Evolutionary conservation across 2,329 filamentous ascomycete genomes (phyloP), one percentile per base, ranked within the genome.

Genomic region (Alternaria sp.): DNA sequence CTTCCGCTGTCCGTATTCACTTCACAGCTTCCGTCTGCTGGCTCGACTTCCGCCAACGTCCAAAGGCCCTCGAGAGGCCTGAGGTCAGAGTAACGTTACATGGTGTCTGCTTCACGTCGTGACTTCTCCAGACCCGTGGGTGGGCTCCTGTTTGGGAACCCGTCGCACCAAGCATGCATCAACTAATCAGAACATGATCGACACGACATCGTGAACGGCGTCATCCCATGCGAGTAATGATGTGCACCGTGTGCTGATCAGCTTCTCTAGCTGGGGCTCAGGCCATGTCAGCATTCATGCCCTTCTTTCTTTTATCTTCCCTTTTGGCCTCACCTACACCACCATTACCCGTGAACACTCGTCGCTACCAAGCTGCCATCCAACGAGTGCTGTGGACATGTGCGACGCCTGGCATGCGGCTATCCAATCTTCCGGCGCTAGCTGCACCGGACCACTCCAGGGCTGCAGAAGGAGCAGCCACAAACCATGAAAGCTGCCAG

Each of bases 71-170:
- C 46, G 36, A 25, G 25, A 51, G 25, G 19, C 30, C 50, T 45
- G 54, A 26, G 23, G 32, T 25, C 40, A 30, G 57, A 28, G 63
- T 64, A 63, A 66, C 63, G 66, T 68, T 64, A 66, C 66, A 68
- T 68, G 60, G 57, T 36, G 44, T 26, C 43, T 49, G 25, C 32
- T 36, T 30, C 23, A 44, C 12, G 26, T 47, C 32, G 51, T 52
- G 19, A 36, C 21, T 43, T 50, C 51, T 61, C 59, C 57, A 32
- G 28, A 13, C 10, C 36, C 23, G 23, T 56, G 49, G 52, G 36
- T 55, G 45, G 50, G 23, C 30, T 53, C 44, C 25, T 54, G 57
- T 52, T 54, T 52, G 47, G 36, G 23, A 36, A 45, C 45, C 21
- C 44, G 58, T 60, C 50, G 53, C 57, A 52, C 54, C 61, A 57